Conservation (phyloP, 1,284 basidiomycete genomes). For the Microbotryum violaceum region DNA sequence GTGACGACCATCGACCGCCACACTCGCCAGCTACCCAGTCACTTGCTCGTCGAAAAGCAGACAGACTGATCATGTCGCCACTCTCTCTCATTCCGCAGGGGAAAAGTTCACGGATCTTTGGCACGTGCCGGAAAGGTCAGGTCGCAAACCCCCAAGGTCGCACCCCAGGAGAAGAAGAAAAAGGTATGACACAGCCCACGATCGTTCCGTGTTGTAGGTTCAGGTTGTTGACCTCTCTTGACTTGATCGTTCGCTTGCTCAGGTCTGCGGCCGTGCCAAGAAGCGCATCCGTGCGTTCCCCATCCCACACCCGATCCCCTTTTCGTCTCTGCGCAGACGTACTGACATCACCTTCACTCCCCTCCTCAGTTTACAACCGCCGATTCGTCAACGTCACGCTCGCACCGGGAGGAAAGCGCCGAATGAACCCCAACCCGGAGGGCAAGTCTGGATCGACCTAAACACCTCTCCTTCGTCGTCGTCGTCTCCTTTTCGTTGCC, state of each 20-base stretch:
- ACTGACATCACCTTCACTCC: neutral
- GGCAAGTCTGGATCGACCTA: slow-evolving; percentile 3
- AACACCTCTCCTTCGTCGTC: too few relatives aligned
- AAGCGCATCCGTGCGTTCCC: slow-evolving; percentile 14
- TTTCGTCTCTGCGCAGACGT: slow-evolving; percentile 13
- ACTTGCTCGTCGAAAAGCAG: too few relatives aligned
- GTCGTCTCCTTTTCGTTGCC: too few relatives aligned
- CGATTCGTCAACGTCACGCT: slow-evolving; percentile 7
- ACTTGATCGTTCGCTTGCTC: neutral
- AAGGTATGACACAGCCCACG: neutral
- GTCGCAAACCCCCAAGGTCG: slow-evolving; percentile 79
- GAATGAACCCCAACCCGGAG: neutral
- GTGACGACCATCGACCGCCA: too few relatives aligned
- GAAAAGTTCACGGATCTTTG: slow-evolving; percentile 92
- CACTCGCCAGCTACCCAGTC: too few relatives aligned
- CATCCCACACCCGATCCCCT: neutral
- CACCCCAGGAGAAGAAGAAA: slow-evolving; percentile 28
- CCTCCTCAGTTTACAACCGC: slow-evolving; percentile 1
- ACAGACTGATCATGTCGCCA: neutral
- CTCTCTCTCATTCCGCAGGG: slow-evolving; percentile 38
- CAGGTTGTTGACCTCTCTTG: neutral
- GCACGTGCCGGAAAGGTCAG: slow-evolving; percentile 97
- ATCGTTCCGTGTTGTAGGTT: too few relatives aligned
- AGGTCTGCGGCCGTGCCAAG: slow-evolving; percentile 11
- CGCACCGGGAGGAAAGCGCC: neutral